Evolutionary conservation across 192 early-diverging fungal genomes (phyloP).

Genomic region (Entomortierella beljakovae): DNA sequence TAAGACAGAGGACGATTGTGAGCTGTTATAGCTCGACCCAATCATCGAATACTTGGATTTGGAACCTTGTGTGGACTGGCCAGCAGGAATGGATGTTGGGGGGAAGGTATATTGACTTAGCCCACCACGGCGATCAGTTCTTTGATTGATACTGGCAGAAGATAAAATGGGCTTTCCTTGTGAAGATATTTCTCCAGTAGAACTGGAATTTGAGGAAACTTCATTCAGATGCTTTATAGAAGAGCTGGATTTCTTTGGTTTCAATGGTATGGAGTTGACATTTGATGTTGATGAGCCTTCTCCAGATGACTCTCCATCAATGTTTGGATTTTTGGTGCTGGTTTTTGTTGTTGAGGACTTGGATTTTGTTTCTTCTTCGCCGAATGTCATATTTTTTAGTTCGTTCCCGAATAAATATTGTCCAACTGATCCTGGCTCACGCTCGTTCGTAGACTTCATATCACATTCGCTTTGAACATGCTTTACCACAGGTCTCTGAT

Average conservation of each 20-base stretch:
- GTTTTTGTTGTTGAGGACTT: background rate
- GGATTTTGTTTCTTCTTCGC: background rate
- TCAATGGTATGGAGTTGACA: too few relatives aligned
- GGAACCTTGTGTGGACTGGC: background rate
- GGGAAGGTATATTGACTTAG: background rate
- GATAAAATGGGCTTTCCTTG: background rate
- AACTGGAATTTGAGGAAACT: background rate
- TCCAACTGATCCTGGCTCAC: conserved; percentile 2
- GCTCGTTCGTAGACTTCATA: background rate
- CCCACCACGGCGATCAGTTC: background rate
- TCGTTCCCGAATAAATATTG: conserved; percentile 29
- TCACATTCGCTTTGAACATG: conserved; percentile 8
- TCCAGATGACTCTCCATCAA: background rate
- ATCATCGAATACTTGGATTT: conserved; percentile 19
- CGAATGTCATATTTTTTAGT: conserved; percentile 8
- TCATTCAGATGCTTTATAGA: background rate
- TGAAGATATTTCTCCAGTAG: too few relatives aligned
- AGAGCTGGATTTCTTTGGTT: background rate
- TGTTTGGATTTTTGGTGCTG: too few relatives aligned
- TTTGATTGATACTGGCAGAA: background rate
- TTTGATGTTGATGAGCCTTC: background rate
- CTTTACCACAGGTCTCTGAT: background rate
- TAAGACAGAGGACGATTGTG: background rate
- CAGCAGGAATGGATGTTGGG: background rate
- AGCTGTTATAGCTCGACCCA: background rate